phyloP scores from a whole-genome alignment of 2,329 filamentous ascomycete genomes.

The Rachicladosporium sp. region DNA sequence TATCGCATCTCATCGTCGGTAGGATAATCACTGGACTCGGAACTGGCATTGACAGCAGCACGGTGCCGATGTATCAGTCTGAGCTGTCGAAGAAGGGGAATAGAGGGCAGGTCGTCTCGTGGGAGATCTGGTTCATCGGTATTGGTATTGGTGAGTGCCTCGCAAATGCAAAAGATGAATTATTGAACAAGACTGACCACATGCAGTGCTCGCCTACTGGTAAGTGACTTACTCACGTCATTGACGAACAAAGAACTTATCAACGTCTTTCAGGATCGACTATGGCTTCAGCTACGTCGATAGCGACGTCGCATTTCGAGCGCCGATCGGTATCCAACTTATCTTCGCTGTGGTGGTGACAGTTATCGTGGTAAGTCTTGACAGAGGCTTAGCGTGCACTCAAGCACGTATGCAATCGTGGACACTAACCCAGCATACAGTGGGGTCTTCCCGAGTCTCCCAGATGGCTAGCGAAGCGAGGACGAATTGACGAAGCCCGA shows the following conservation, averaged over 20 bases:
- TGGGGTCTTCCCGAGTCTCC: slow-evolving; percentile 29
- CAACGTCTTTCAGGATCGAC: slow-evolving; percentile 10
- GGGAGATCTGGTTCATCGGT: slow-evolving; percentile 24
- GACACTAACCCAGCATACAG: too few species aligned
- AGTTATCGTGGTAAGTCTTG: background rate
- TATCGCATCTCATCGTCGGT: slow-evolving; percentile 34
- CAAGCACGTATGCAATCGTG: too few species aligned
- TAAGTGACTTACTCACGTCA: background rate
- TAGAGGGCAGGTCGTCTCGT: slow-evolving; percentile 22
- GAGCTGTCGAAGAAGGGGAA: slow-evolving; percentile 23
- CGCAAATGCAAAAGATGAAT: background rate
- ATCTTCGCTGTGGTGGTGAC: slow-evolving; percentile 17
- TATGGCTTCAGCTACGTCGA: slow-evolving; percentile 27
- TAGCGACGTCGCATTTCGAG: slow-evolving; percentile 34
- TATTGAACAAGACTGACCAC: background rate
- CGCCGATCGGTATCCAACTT: slow-evolving; percentile 36
- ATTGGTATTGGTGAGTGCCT: slow-evolving; percentile 12
- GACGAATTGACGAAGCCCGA: slow-evolving; percentile 21
- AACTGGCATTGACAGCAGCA: slow-evolving; percentile 35
- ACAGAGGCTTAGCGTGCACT: too few species aligned
- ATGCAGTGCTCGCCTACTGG: slow-evolving; percentile 29
- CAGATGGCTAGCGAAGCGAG: slow-evolving; percentile 27
- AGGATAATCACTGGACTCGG: slow-evolving; percentile 38
- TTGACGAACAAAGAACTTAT: too few species aligned
- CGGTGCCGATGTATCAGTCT: slow-evolving; percentile 31